Conservation (phyloP, 768 basidiomycete genomes). For the Russula sp. region DNA sequence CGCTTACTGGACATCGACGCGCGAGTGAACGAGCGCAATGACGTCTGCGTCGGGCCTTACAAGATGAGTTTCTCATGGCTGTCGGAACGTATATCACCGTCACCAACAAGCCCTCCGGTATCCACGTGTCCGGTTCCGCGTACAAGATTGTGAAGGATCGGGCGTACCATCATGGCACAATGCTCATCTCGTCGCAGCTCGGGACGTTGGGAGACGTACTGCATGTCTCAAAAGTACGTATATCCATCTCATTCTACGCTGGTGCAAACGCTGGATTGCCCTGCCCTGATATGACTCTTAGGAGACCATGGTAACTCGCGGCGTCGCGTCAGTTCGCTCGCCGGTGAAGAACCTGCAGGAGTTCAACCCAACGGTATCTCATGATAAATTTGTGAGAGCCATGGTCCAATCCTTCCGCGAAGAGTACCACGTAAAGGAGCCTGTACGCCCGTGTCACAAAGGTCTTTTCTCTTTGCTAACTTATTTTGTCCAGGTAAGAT, state of each 20-base stretch:
- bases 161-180: slow-evolving; percentile 97
- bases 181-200: slow-evolving; percentile 85
- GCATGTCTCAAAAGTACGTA: slow-evolving; percentile 53
- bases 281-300: slow-evolving; percentile 29
- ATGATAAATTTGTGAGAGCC: slow-evolving; percentile 65
- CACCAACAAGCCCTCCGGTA: slow-evolving; percentile 15
- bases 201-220: slow-evolving; percentile 68
- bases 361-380: slow-evolving; percentile 46
- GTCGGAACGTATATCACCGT: slow-evolving; percentile 17
- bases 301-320: slow-evolving; percentile 77
- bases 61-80: slow-evolving; percentile 66
- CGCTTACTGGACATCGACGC: slow-evolving; percentile 71
- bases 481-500: not conserved
- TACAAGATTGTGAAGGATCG: slow-evolving; percentile 90
- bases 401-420: slow-evolving; percentile 62
- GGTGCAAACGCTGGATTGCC: not conserved
- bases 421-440: slow-evolving; percentile 42
- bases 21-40: slow-evolving; percentile 82
- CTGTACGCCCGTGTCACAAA: slow-evolving; percentile 26
- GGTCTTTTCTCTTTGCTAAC: not conserved
- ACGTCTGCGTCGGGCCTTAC: slow-evolving; percentile 74
- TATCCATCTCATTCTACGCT: not conserved
- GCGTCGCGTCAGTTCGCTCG: slow-evolving; percentile 87
- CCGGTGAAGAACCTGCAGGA: slow-evolving; percentile 80
- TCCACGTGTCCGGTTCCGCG: slow-evolving; percentile 92